Evolutionary conservation across 495 filamentous ascomycete genomes (phyloP).

Genomic region (Parachaetomium inaequale): DNA sequence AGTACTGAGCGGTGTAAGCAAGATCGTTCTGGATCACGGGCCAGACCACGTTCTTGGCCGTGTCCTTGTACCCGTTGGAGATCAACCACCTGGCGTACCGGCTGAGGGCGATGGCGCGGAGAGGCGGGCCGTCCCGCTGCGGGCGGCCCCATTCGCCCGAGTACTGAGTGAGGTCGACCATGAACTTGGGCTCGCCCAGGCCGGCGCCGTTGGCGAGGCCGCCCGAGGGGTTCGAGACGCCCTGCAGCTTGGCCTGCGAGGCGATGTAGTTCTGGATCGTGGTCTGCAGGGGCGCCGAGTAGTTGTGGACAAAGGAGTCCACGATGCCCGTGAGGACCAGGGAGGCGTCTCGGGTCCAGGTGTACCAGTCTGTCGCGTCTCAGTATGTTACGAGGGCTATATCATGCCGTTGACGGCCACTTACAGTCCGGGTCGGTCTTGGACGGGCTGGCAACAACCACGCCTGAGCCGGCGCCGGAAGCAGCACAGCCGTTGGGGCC

Average conservation of each 20-base stretch:
- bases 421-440: constrained; percentile 58
- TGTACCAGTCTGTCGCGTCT: constrained; percentile 50
- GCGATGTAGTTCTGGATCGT: constrained; percentile 57
- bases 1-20: constrained; percentile 67
- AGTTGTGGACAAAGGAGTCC: constrained; percentile 55
- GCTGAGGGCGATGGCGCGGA: constrained; percentile 58
- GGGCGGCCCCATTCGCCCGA: constrained; percentile 67
- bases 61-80: constrained; percentile 44
- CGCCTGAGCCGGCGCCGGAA: constrained; percentile 46
- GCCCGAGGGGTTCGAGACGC: constrained; percentile 59
- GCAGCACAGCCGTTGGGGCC: constrained; percentile 51
- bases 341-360: constrained; percentile 71
- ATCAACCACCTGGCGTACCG: constrained; percentile 49
- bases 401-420: constrained; percentile 20
- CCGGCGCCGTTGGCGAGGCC: constrained; percentile 47
- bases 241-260: constrained; percentile 59
- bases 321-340: constrained; percentile 59
- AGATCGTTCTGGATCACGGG: constrained; percentile 65
- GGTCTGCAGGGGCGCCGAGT: constrained; percentile 47
- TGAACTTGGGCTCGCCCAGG: constrained; percentile 60
- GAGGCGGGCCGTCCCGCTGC: constrained; percentile 67
- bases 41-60: constrained; percentile 48
- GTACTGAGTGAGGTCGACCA: constrained; percentile 57
- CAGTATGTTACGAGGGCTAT: background rate
- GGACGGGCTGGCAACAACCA: constrained; percentile 61